Percentiles rank a stretch among this genome's conserved stretches.
Evolutionary conservation across 2,329 filamentous ascomycete genomes (phyloP).

Genomic region (Penicillium sp.): DNA sequence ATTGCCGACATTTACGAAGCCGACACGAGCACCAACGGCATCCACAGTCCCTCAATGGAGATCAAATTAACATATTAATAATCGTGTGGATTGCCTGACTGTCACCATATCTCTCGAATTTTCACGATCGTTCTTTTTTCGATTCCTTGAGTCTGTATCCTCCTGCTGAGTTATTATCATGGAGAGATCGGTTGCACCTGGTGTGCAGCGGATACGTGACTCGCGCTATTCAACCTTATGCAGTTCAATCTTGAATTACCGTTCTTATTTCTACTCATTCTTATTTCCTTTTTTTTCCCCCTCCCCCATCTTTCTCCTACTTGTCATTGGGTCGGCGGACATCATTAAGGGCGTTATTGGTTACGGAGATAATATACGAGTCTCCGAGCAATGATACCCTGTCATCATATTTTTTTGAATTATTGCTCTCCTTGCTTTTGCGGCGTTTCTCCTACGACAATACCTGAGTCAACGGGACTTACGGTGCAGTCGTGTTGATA

Average conservation of each 20-base stretch:
- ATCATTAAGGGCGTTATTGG: conserved; percentile 31
- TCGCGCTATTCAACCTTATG: background rate
- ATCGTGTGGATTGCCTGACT: no score
- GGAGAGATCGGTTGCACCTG: conserved; percentile 7
- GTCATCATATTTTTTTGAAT: conserved; percentile 25
- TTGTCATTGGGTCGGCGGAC: conserved; percentile 17
- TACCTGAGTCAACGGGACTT: conserved; percentile 22
- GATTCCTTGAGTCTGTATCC: background rate
- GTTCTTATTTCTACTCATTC: background rate
- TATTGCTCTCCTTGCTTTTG: conserved; percentile 11
- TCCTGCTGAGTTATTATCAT: background rate
- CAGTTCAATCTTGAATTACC: background rate
- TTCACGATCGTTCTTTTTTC: background rate
- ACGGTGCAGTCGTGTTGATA: conserved; percentile 15
- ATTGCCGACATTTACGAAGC: conserved; percentile 64
- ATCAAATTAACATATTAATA: conserved; percentile 53
- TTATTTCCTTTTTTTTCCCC: conserved; percentile 2
- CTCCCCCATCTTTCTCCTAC: conserved; percentile 5
- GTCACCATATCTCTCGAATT: no score
- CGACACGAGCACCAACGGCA: conserved; percentile 5
- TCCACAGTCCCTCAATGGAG: conserved; percentile 40
- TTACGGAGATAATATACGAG: conserved; percentile 42
- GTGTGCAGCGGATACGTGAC: background rate
- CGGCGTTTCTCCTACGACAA: conserved; percentile 25
- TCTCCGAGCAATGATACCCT: conserved; percentile 43